These are phyloP conservation scores for Boletus smithii DNA, from an alignment of 1,284 basidiomycete genomes.

Conservation along the genomic window DNA sequence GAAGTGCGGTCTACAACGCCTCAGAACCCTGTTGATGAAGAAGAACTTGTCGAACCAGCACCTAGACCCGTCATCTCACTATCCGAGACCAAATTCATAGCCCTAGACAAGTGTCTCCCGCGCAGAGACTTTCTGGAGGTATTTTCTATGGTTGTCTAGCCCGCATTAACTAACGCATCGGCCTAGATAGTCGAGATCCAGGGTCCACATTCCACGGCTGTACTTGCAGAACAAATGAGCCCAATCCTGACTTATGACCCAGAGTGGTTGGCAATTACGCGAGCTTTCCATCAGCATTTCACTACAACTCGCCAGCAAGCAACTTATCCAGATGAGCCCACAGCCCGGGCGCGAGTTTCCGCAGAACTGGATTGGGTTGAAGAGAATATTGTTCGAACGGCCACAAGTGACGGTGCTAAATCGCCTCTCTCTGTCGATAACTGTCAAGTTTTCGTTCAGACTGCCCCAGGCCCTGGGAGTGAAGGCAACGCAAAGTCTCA, in stretches of 20 bases:
- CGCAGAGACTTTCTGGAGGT: conserved; percentile 85
- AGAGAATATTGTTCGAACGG: conserved; percentile 43
- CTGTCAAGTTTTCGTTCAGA: conserved; percentile 71
- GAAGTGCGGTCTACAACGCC: background rate
- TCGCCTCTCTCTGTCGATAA: conserved; percentile 33
- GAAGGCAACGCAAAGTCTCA: conserved; percentile 37
- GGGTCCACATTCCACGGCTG: conserved; percentile 10
- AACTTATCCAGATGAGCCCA: conserved; percentile 57
- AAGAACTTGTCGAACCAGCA: conserved; percentile 41
- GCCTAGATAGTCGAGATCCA: conserved; percentile 69
- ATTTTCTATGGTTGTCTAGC: conserved; percentile 12
- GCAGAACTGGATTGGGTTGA: conserved; percentile 68
- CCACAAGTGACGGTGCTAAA: conserved; percentile 29
- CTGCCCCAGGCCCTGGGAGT: conserved; percentile 61
- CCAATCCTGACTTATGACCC: conserved; percentile 69
- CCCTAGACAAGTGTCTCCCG: conserved; percentile 90
- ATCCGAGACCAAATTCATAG: conserved; percentile 75
- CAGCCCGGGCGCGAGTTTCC: conserved; percentile 57
- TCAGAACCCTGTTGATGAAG: conserved; percentile 66
- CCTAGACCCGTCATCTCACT: conserved; percentile 33
- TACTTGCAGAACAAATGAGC: conserved; percentile 12
- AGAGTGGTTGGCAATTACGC: conserved; percentile 91
- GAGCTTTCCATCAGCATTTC: conserved; percentile 81
- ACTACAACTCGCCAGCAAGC: conserved; percentile 49
- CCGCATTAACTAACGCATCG: conserved; percentile 1